Base-by-base conservation (phyloP, 2,329 filamentous ascomycete species). In the Colletotrichum spinosum region DNA sequence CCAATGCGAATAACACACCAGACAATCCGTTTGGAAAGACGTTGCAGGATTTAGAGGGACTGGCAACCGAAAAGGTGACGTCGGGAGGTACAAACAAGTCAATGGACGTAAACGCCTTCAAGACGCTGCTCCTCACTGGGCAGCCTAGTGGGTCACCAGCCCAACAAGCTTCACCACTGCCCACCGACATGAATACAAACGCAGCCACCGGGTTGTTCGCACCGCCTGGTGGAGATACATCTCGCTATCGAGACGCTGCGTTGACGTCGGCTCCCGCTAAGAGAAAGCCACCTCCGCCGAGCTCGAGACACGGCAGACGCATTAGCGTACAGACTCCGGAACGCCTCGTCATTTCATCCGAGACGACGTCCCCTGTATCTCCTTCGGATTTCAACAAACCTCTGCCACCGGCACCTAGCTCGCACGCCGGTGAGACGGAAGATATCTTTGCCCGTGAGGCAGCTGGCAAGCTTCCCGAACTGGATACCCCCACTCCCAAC, bases 21-120 rank as follows among this genome's bases (percentile, higher is more conserved):
- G 73, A 78, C n/a, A 86, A 86, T 65, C 83, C 87, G 0, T 90
- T 90, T 65, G 83, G 84, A 68, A 86, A 81, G 75, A 86, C 85
- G 8, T 71, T 86, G 39, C 80, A 83, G 48, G 84, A 87, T 54
- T 70, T 85, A 56, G 84, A 87, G 34, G 70, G 73, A 4, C 69
- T 70, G 25, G 74, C 70, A 39, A 73, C 78, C 42, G 71, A 74
- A 44, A 70, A 75, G 15, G 72, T 78, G 25, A 44, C 37, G 73
- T 75, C 46, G 39, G 54, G 44, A 13, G 58, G 51, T 11, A 69
- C 73, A 2, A 70, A 69, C 15, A 83, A 79, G 69, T 79, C 87
- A 0, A 77, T 95, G 68, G 91, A 96, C 73, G 92, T 95, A 1
- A 88, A 93, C 73, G 89, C 92, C 8, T 96, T 96, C 78, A 90